Percentiles rank a stretch among this genome's conserved stretches.
phyloP scores from a whole-genome alignment of 768 basidiomycete species.

The Erythrobasidium yunnanense region DNA sequence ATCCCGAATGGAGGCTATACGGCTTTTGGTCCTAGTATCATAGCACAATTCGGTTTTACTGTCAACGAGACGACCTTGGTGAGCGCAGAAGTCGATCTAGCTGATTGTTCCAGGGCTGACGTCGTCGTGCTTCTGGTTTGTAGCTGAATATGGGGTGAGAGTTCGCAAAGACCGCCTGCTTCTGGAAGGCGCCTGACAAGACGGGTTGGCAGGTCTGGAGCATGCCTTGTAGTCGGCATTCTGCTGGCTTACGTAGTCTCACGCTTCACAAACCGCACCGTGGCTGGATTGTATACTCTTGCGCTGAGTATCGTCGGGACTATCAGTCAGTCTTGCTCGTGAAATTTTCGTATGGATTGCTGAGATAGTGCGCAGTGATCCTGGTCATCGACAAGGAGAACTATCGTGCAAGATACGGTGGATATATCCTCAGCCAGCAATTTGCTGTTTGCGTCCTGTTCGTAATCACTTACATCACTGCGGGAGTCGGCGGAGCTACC shows the following conservation, averaged over 20 bases:
- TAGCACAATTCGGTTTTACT: conserved; percentile 28
- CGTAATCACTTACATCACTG: conserved; percentile 26
- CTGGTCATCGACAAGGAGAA: background rate
- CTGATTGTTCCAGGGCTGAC: background rate
- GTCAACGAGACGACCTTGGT: conserved; percentile 25
- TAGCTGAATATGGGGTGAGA: background rate
- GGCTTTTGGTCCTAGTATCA: conserved; percentile 30
- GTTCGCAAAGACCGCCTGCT: background rate
- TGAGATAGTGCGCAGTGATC: conserved; percentile 18
- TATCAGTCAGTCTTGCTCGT: background rate
- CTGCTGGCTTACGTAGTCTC: conserved; percentile 4
- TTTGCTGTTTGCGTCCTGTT: conserved; percentile 30
- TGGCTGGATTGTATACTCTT: conserved; percentile 7
- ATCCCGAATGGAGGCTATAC: conserved; percentile 30
- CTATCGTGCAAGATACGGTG: conserved; percentile 19
- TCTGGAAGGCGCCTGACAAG: too few relatives aligned
- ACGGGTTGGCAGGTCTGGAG: too few relatives aligned
- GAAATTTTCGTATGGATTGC: background rate
- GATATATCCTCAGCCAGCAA: conserved; percentile 26
- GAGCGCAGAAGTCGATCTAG: conserved; percentile 17
- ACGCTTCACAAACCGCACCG: background rate
- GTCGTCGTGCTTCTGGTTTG: background rate
- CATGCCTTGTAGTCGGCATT: conserved; percentile 19
- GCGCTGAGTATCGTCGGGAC: conserved; percentile 23
- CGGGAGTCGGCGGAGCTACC: conserved; percentile 28